Base-by-base conservation (phyloP, 2,329 filamentous ascomycete species). In the Alternaria metachromatica region DNA sequence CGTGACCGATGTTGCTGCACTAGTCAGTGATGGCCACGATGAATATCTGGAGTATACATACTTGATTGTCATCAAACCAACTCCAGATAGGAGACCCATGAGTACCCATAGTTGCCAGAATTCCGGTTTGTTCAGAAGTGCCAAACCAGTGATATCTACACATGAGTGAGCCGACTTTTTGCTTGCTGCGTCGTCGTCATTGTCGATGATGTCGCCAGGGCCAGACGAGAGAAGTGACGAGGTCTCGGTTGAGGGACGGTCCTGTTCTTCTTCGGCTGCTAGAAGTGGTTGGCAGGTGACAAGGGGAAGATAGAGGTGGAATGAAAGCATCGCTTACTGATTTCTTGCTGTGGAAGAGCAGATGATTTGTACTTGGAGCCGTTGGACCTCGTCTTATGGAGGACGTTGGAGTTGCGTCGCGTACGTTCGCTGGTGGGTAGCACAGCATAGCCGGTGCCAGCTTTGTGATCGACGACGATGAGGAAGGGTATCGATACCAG, bases 61-160 rank as follows among this genome's bases (percentile, higher is more conserved):
- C 94, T 99, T 99, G 82, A 99, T 99, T 0, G 95, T 98, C 96
- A 99, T 99, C 69, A 99, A 83, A 11, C 96, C 96, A 72, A 97
- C 92, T 56, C 96, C 96, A 6, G 94, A 93, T 66, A 98, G 84
- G n/a, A 97, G 87, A 43, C 90, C 94, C 87, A 99, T 92, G 70
- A 97, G 89, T 61, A 87, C 80, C 80, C 96, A 98, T 26, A 97
- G 82, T 75, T 96, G 92, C 94, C 94, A 98, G 80, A 98, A 99
- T 69, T 96, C 91, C 51, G 89, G 74, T 64, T 87, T 89, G 57
- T 84, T 84, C 30, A 97, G 82, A 76, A 99, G 85, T 15, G 87
- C 86, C 75, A 93, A 84, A 68, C 96, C 96, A 77, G 95, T 92
- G 76, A 98, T 91, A 89, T 98, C 96, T 93, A 92, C 81, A 86